Evolutionary conservation across 2,329 filamentous ascomycete species (phyloP).

Genomic region (Pseudogymnoascus sp.): DNA sequence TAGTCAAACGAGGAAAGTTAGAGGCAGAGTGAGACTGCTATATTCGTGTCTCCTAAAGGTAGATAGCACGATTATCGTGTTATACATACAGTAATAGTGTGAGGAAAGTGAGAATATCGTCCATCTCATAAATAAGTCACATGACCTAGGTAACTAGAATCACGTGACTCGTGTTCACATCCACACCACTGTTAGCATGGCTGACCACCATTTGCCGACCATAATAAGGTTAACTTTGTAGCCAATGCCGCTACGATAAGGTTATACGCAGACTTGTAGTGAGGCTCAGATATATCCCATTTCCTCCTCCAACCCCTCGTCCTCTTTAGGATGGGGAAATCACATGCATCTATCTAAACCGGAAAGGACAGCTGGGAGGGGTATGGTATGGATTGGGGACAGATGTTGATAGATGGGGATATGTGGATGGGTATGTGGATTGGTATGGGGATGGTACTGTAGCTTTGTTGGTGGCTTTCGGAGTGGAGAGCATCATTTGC

Average conservation of each 20-base stretch:
- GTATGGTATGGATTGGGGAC: background rate
- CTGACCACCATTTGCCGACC: background rate
- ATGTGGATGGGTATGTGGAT: too few species aligned
- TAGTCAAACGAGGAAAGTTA: background rate
- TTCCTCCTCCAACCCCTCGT: background rate
- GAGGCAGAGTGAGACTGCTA: background rate
- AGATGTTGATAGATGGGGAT: too few species aligned
- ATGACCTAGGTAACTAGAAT: background rate
- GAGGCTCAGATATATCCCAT: background rate
- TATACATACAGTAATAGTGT: background rate
- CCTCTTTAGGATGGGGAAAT: background rate
- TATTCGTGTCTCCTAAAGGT: background rate
- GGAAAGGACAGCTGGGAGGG: background rate
- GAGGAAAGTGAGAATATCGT: background rate
- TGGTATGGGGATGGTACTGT: too few species aligned
- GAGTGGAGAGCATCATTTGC: background rate
- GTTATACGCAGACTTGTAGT: background rate
- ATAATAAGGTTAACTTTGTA: background rate
- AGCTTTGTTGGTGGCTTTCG: background rate
- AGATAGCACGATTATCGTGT: background rate
- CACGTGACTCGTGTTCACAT: background rate
- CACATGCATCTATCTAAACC: background rate
- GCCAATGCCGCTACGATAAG: background rate
- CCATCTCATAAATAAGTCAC: background rate
- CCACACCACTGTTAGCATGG: background rate